Evolutionary conservation across 495 filamentous ascomycete species (phyloP), one percentile per base, ranked within the genome.

Genomic region (Penicillium bialowiezense): DNA sequence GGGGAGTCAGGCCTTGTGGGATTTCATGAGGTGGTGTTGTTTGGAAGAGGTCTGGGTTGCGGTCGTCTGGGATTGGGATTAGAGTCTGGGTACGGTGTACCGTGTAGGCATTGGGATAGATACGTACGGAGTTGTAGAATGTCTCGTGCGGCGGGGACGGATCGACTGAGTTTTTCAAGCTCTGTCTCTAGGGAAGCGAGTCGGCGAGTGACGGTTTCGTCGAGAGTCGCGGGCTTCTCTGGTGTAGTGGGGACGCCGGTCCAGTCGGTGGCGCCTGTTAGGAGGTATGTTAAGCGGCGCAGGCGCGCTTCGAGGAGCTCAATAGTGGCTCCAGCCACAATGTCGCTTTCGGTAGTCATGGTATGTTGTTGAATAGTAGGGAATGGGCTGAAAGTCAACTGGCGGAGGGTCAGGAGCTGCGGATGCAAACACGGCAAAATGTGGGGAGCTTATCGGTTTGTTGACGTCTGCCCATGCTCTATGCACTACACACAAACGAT

Each of bases 301-400:
- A 96, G 76, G 31, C 91, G 86, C n/a, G 73, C 72, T 56, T 91
- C 86, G 4, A 96, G 85, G 41, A 89, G 76, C 28, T 85, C 82
- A 39, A 95, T 81, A 1, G 91, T 92, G 8, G 71, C 69, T 5
- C 69, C 63, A 2, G 71, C 70, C 35, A 73, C 54, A 7, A 63
- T 55, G 14, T 71, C 65, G 41, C 64, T 66, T 65, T 73, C 64
- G 29, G 64, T 44, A 23, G 69, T 34, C 70, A 73, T 73, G 34
- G 38, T 64, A 10, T 26, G 10, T 37, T 13, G 29, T 15, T 4
- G 23, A 26, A 24, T 14, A 35, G 36, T 38, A n/a, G 19, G 41
- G 38, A 17, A 15, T 28, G 29, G 2, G 19, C 21, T 44, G 34
- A 33, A 14, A 43, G 38, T 40, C 18, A 19, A 42, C 29, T 31